Conservation (phyloP, 2,329 filamentous ascomycete genomes). For the Didymella exigua region DNA sequence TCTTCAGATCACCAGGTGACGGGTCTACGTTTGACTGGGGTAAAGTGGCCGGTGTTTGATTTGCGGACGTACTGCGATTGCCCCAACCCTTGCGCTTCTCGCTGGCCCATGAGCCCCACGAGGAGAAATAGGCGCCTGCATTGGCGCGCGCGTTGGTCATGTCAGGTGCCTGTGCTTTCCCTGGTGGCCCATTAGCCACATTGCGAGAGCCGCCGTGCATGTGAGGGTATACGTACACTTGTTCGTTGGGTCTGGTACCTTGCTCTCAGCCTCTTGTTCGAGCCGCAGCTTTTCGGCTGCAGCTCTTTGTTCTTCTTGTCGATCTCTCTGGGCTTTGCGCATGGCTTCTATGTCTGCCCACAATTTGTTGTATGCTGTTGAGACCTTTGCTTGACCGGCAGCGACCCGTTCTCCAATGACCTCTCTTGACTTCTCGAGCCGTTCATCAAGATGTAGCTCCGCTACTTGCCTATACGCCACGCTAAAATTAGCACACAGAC, state of each 20-base stretch:
- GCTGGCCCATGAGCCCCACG: slow-evolving; percentile 69
- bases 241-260: slow-evolving; percentile 14
- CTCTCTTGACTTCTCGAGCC: slow-evolving; percentile 81
- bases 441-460: slow-evolving; percentile 91
- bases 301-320: slow-evolving; percentile 61
- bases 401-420: slow-evolving; percentile 87
- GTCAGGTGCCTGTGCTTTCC: slow-evolving; percentile 52
- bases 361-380: slow-evolving; percentile 81
- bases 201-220: no score
- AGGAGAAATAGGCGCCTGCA: slow-evolving; percentile 67
- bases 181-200: slow-evolving; percentile 14
- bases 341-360: slow-evolving; percentile 89
- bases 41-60: slow-evolving; percentile 28
- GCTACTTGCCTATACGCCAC: slow-evolving; percentile 70
- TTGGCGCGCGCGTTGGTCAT: slow-evolving; percentile 49
- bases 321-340: slow-evolving; percentile 73
- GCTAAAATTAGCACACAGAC: slow-evolving; percentile 47
- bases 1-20: slow-evolving; percentile 31
- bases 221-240: slow-evolving; percentile 35
- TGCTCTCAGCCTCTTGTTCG: slow-evolving; percentile 30
- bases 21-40: slow-evolving; percentile 26
- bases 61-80: slow-evolving; percentile 17
- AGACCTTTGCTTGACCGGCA: slow-evolving; percentile 85
- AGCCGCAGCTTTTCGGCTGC: slow-evolving; percentile 33
- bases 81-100: slow-evolving; percentile 68